These are phyloP conservation scores for Falciphora oryzae DNA, from an alignment of 2,329 filamentous ascomycete species.

Conservation along the genomic window DNA sequence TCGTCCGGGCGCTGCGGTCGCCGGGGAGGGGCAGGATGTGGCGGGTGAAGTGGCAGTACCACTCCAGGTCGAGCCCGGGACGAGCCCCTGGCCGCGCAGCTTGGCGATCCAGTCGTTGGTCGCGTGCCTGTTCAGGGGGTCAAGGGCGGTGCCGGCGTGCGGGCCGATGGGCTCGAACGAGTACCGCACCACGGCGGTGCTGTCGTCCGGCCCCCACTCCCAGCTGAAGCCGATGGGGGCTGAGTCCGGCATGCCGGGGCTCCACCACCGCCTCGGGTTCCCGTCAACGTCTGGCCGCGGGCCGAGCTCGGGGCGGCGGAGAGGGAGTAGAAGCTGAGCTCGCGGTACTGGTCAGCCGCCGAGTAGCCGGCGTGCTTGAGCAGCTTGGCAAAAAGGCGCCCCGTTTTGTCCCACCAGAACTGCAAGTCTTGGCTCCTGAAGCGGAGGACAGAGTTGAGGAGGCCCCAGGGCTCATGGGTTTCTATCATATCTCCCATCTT, in stretches of 20 bases:
- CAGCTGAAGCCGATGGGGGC: constrained; percentile 22
- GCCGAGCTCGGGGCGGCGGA: constrained; percentile 19
- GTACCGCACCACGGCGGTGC: constrained; percentile 18
- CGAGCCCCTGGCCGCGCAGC: constrained; percentile 16
- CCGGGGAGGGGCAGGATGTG: constrained; percentile 14
- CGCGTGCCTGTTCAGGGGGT: constrained; percentile 17
- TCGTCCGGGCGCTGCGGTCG: constrained; percentile 12
- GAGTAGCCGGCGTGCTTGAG: constrained; percentile 20
- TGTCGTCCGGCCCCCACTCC: constrained; percentile 18
- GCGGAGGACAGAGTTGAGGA: constrained; percentile 16
- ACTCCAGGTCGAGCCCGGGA: constrained; percentile 19
- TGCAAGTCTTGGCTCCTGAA: constrained; percentile 19
- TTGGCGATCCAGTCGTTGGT: constrained; percentile 17
- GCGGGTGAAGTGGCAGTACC: constrained; percentile 18
- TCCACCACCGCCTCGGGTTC: constrained; percentile 14
- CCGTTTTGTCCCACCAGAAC: constrained; percentile 22
- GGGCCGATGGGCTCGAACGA: constrained; percentile 21
- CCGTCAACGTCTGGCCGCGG: constrained; percentile 16
- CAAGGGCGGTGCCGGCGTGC: constrained; percentile 16
- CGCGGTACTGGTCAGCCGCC: constrained; percentile 19
- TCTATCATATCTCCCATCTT: no score
- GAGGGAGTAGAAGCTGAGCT: constrained; percentile 21
- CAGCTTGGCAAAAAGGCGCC: constrained; percentile 19
- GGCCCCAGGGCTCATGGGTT: constrained; percentile 15
- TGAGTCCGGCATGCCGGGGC: constrained; percentile 19